Evolutionary conservation across 257 asterid species (phyloP).

Genomic region (Solanum arcanum): DNA sequence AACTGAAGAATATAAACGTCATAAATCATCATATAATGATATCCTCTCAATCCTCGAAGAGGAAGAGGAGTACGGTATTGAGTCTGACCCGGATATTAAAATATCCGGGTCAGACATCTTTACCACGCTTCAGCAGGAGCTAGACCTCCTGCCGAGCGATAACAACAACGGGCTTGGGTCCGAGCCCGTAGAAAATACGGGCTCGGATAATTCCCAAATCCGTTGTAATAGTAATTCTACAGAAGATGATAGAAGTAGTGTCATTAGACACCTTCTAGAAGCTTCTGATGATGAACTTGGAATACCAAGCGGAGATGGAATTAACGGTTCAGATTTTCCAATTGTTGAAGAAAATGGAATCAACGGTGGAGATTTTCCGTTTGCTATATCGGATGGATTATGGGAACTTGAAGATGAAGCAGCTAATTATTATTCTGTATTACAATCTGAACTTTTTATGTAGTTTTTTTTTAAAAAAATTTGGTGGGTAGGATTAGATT

Average conservation of each 20-base stretch:
- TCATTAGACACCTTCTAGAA: conserved; percentile 76
- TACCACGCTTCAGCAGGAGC: conserved; percentile 55
- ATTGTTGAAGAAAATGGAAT: not conserved
- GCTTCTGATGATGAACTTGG: conserved; percentile 93
- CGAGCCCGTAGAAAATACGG: conserved; percentile 1
- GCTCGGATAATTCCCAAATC: not conserved
- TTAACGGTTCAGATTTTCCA: conserved; percentile 8
- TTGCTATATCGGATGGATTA: conserved; percentile 30
- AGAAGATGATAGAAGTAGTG: conserved; percentile 29
- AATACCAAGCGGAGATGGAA: conserved; percentile 31
- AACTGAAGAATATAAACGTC: conserved; percentile 18
- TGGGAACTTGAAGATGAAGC: conserved; percentile 82
- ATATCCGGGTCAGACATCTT: conserved; percentile 38
- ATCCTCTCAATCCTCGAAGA: conserved; percentile 58
- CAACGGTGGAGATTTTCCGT: conserved; percentile 9
- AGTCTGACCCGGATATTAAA: conserved; percentile 23
- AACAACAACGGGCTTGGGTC: conserved; percentile 5
- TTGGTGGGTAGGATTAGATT: not conserved
- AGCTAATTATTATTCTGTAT: conserved; percentile 40
- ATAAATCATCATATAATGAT: conserved; percentile 35
- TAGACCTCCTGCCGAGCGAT: conserved; percentile 30
- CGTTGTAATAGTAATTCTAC: not conserved
- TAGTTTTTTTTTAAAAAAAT: conserved; percentile 9
- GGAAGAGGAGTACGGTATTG: conserved; percentile 31
- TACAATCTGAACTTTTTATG: conserved; percentile 67